These are phyloP conservation scores for Mitragyna speciosa DNA, from an alignment of 257 asterid species.

Conservation along the genomic window DNA sequence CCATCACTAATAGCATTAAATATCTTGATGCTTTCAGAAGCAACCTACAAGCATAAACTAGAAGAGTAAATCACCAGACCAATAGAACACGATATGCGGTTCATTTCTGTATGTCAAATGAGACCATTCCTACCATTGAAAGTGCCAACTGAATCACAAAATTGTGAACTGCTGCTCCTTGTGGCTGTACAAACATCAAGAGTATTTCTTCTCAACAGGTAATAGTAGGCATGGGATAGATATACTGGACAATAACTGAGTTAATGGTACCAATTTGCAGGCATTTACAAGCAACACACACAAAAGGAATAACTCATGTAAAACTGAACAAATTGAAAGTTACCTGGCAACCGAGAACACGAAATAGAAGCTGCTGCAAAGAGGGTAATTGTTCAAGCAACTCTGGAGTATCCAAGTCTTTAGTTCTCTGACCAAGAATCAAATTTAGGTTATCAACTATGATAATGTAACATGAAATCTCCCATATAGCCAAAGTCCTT, in stretches of 20 bases:
- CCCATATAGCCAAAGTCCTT: background rate
- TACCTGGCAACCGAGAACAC: slow-evolving; percentile 93
- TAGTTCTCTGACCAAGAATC: slow-evolving; percentile 64
- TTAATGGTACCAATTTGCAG: background rate
- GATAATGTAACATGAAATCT: background rate
- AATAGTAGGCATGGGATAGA: background rate
- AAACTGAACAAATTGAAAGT: slow-evolving; percentile 20
- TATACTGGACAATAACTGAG: background rate
- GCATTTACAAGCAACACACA: background rate
- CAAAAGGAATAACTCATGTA: background rate
- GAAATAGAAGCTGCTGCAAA: slow-evolving; percentile 77
- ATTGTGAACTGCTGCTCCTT: slow-evolving; percentile 89
- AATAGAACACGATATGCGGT: background rate
- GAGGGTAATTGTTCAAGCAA: slow-evolving; percentile 86
- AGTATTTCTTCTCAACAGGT: slow-evolving; percentile 17
- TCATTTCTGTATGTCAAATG: slow-evolving; percentile 4
- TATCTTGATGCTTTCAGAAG: slow-evolving; percentile 87
- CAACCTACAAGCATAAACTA: slow-evolving; percentile 54
- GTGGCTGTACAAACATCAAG: slow-evolving; percentile 72
- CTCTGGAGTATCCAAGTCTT: slow-evolving; percentile 79
- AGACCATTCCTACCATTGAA: slow-evolving; percentile 61
- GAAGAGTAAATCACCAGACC: slow-evolving; percentile 20
- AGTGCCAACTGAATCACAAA: slow-evolving; percentile 86
- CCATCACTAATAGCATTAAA: slow-evolving; percentile 89
- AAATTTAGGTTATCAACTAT: slow-evolving; percentile 11